phyloP scores from a whole-genome alignment of 768 basidiomycete species.

The Pleurotus pulmonarius region DNA sequence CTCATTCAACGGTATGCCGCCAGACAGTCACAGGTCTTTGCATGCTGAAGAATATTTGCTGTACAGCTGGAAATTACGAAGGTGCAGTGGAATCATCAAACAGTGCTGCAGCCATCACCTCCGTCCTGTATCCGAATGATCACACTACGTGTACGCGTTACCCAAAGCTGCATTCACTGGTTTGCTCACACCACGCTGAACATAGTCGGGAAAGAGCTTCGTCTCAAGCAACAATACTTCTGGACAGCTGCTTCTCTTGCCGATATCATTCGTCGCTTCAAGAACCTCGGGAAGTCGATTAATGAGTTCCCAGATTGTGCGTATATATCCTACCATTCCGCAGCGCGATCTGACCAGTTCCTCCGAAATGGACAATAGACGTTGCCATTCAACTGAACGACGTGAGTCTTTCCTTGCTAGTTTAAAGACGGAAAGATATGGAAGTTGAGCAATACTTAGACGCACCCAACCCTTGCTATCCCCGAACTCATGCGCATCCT shows the following conservation, averaged over 20 bases:
- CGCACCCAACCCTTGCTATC: slow-evolving; percentile 93
- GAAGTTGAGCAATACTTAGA: slow-evolving; percentile 37
- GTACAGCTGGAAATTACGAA: slow-evolving; percentile 86
- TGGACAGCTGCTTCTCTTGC: slow-evolving; percentile 86
- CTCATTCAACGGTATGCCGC: slow-evolving; percentile 80
- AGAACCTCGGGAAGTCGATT: slow-evolving; percentile 80
- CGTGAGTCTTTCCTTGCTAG: slow-evolving; percentile 34
- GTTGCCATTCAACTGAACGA: slow-evolving; percentile 96
- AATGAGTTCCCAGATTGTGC: slow-evolving; percentile 78
- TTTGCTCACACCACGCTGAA: not conserved
- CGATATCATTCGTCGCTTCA: slow-evolving; percentile 92
- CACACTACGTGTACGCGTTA: slow-evolving; percentile 41
- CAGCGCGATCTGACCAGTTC: slow-evolving; percentile 3
- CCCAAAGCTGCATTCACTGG: not conserved
- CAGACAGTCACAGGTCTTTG: not conserved
- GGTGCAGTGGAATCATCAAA: slow-evolving; percentile 84
- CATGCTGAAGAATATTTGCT: not conserved
- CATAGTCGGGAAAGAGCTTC: slow-evolving; percentile 81
- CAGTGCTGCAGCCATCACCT: slow-evolving; percentile 89
- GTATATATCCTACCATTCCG: slow-evolving; percentile 17
- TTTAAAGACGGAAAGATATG: not conserved
- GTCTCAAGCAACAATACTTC: slow-evolving; percentile 96
- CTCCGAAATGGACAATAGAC: slow-evolving; percentile 33
- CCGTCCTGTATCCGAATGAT: slow-evolving; percentile 95
- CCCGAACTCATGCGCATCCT: slow-evolving; percentile 93